phyloP scores from a whole-genome alignment of 2,329 filamentous ascomycete species.

The Ascochyta fabae region DNA sequence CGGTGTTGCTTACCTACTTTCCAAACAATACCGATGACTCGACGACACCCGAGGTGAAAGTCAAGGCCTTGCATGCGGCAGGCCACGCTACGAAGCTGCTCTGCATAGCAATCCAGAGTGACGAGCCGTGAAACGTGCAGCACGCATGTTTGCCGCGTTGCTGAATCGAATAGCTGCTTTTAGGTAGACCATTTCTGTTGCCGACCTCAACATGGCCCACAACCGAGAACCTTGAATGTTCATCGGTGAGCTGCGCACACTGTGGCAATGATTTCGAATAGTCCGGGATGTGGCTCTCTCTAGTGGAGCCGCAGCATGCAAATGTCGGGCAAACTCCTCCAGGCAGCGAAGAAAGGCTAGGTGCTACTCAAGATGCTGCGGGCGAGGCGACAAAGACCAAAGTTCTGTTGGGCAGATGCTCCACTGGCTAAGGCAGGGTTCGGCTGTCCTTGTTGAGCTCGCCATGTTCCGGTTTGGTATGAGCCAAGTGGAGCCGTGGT shows the following conservation, averaged over 20 bases:
- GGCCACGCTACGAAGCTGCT: background rate
- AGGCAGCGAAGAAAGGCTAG: background rate
- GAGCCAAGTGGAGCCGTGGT: constrained; percentile 26
- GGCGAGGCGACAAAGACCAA: constrained; percentile 1
- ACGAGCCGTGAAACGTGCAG: constrained; percentile 2
- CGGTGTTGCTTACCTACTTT: constrained; percentile 12
- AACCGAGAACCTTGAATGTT: background rate
- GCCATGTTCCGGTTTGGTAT: constrained; percentile 22
- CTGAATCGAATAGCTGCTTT: background rate
- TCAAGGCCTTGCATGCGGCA: background rate
- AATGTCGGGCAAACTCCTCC: background rate
- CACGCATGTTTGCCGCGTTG: background rate
- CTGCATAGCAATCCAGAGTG: background rate
- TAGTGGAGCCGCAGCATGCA: background rate
- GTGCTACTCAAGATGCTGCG: constrained; percentile 3
- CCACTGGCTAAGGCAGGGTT: constrained; percentile 10
- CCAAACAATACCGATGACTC: constrained; percentile 7
- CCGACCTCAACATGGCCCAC: background rate
- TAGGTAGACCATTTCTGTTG: background rate
- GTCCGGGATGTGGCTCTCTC: background rate
- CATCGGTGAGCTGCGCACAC: background rate
- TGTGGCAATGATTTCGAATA: background rate
- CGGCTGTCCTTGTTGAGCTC: constrained; percentile 26
- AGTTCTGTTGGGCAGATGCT: constrained; percentile 13
- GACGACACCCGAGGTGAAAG: background rate